These are phyloP conservation scores for Amylocarpus encephaloides DNA, from an alignment of 2,329 filamentous ascomycete genomes.

Conservation along the genomic window DNA sequence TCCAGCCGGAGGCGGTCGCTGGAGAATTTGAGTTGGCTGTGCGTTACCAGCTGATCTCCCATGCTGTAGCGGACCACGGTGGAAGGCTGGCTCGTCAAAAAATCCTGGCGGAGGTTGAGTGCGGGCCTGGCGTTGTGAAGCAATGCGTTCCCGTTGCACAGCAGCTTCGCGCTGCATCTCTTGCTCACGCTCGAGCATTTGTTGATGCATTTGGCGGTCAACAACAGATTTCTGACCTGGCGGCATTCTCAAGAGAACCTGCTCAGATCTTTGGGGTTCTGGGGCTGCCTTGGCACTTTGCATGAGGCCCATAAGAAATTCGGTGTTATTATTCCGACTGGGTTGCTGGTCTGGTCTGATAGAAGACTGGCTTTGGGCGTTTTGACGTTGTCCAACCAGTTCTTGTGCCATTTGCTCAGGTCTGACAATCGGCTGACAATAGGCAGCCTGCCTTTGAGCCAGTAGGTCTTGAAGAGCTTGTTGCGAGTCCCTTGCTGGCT, in stretches of 20 bases:
- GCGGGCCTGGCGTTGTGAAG: slow-evolving; percentile 36
- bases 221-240: slow-evolving; percentile 18
- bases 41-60: slow-evolving; percentile 29
- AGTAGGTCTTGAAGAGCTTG: slow-evolving; percentile 45
- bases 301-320: slow-evolving; percentile 84
- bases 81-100: slow-evolving; percentile 26
- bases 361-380: slow-evolving; percentile 45
- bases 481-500: slow-evolving; percentile 30
- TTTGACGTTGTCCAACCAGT: slow-evolving; percentile 52
- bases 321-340: slow-evolving; percentile 53
- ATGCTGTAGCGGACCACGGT: slow-evolving; percentile 24
- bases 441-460: slow-evolving; percentile 36
- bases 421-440: slow-evolving; percentile 37
- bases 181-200: slow-evolving; percentile 36
- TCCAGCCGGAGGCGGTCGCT: slow-evolving; percentile 55
- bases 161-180: slow-evolving; percentile 27
- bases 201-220: slow-evolving; percentile 26
- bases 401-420: slow-evolving; percentile 57
- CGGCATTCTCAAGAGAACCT: slow-evolving; percentile 43
- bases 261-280: slow-evolving; percentile 47
- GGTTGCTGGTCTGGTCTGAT: slow-evolving; percentile 41
- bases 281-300: slow-evolving; percentile 45
- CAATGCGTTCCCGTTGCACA: slow-evolving; percentile 14
- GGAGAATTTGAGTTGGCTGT: slow-evolving; percentile 58
- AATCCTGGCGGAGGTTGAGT: slow-evolving; percentile 28